Evolutionary conservation across 176 grass and related monocot species (phyloP).

Genomic region (Oryza glumipatula): DNA sequence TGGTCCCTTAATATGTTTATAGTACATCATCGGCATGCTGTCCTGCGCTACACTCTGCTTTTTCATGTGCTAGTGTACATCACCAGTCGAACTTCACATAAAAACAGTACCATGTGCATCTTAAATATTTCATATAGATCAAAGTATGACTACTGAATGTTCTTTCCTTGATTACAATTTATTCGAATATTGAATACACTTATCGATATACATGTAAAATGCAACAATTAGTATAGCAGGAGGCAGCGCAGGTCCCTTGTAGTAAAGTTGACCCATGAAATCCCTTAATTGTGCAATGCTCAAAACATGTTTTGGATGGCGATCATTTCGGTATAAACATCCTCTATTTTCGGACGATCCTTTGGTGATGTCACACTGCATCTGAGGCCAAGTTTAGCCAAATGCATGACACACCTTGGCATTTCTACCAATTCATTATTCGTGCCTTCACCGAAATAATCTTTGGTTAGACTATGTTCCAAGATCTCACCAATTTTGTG

Average conservation of each 20-base stretch:
- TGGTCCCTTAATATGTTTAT: too few relatives aligned
- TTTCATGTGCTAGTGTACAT: too few relatives aligned
- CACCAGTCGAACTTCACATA: too few relatives aligned
- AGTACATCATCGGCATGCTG: too few relatives aligned
- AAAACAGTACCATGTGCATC: too few relatives aligned
- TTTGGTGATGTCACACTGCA: conserved; percentile 3
- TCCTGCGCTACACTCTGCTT: too few relatives aligned
- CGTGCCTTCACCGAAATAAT: background rate
- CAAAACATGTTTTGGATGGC: background rate
- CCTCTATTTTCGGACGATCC: background rate
- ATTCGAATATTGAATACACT: too few relatives aligned
- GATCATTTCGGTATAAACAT: conserved; percentile 27
- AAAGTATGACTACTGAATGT: too few relatives aligned
- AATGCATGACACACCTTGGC: background rate
- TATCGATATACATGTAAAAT: too few relatives aligned
- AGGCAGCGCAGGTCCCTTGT: background rate
- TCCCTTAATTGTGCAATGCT: background rate
- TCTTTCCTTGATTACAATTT: too few relatives aligned
- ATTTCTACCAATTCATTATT: background rate
- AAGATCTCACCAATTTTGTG: conserved; percentile 2
- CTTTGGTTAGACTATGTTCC: background rate
- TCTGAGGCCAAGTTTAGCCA: conserved; percentile 27
- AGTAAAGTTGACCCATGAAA: background rate
- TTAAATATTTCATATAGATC: too few relatives aligned
- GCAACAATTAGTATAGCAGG: background rate